Evolutionary conservation across 129 eudicot genomes (phyloP), one percentile per base, ranked within the genome.

Genomic region (Ambrosia trifida): DNA sequence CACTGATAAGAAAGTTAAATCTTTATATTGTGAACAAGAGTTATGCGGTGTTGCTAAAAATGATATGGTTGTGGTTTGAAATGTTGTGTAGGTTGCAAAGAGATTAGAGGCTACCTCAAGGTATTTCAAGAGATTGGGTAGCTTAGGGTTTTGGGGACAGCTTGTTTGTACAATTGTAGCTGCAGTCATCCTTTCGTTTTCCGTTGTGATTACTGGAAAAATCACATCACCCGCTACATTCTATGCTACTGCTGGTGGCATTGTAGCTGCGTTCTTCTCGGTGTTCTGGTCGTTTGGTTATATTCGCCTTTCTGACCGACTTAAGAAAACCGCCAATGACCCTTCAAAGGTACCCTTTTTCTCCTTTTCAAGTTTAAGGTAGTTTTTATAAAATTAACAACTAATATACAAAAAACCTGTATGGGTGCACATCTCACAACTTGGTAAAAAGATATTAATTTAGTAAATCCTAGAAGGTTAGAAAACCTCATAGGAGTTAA

Each of bases 241-340:
- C 60, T 91, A 84, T 81, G 71, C 96, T 70, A 91, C 96, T 17
- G 84, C 86, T 57, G 94, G 86, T 59, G 94, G 97, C 32, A 91
- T 88, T 68, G 96, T 85, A 40, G 97, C 96, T 33, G 96, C 84
- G 61, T 91, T 91, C 82, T 72, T 91, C 63, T 91, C 97, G 9
- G 89, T 88, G 31, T 91, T 91, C 60, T 91, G 96, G 96, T 86
- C 97, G 14, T 91, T 88, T 78, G 97, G 97, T 62, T 88, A 91
- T 77, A 72, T 91, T 61, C 88, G 89, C 16, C 80, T 91, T 64
- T 83, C 96, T 38, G 94, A 86, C 20, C 84, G 71, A 83, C 96
- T 91, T 49, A 90, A 83, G 57, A 91, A 30, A 69, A 86, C 94
- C 35, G 89, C 90, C 64, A 86, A 84, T 64, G 87, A 91, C n/a